Conservation (phyloP, 208 protist genomes). For the Vickermania spadyakhi region DNA sequence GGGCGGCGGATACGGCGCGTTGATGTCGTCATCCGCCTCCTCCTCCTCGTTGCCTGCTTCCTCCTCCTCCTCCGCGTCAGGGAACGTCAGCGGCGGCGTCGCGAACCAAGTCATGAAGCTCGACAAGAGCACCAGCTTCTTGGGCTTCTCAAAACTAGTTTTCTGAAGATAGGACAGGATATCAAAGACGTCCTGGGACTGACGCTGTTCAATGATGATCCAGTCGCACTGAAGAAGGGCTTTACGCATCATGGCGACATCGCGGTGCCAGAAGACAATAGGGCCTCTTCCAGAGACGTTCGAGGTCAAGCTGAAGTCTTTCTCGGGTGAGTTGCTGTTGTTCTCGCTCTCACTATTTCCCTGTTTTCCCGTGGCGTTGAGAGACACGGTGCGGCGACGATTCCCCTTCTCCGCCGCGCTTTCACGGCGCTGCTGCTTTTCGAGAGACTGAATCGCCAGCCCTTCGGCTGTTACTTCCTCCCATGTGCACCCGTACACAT, state of each 20-base stretch:
- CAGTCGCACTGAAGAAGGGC: constrained; percentile 59
- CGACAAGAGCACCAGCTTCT: constrained; percentile 82
- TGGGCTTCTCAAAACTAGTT: constrained; percentile 47
- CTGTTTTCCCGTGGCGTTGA: no score
- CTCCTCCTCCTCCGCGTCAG: constrained; percentile 15
- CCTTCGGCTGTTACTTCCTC: constrained; percentile 24
- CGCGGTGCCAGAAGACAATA: constrained; percentile 43
- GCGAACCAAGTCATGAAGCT: constrained; percentile 86
- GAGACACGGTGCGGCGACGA: not conserved
- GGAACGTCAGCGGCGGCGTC: constrained; percentile 45
- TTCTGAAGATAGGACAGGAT: constrained; percentile 62
- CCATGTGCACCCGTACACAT: constrained; percentile 72
- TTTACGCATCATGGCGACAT: constrained; percentile 32
- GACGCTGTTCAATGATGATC: constrained; percentile 76
- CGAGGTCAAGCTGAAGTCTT: not conserved
- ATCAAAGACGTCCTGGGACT: constrained; percentile 77
- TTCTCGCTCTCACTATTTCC: no score
- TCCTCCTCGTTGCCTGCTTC: constrained; percentile 15
- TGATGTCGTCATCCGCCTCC: constrained; percentile 17
- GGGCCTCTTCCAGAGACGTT: not conserved
- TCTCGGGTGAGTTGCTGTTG: no score
- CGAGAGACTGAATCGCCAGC: not conserved
- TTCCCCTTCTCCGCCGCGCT: not conserved
- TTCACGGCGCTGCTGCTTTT: not conserved
- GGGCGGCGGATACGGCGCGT: constrained; percentile 3